Evolutionary conservation across 2,329 filamentous ascomycete species (phyloP).

Genomic region (Aureobasidium sp.): DNA sequence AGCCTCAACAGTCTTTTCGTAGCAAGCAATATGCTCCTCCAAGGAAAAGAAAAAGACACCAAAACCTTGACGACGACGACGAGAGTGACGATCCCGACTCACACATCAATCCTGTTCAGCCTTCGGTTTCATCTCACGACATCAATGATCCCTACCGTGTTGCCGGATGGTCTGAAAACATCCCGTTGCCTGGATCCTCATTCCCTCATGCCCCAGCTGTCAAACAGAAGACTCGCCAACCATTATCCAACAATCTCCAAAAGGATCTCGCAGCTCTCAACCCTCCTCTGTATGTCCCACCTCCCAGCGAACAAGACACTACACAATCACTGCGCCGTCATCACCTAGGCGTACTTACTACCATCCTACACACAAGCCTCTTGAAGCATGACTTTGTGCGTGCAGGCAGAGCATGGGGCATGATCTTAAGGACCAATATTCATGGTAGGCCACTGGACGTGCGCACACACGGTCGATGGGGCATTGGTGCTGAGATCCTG

Average conservation of each 20-base stretch:
- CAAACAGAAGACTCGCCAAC: constrained; percentile 13
- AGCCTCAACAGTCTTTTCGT: constrained; percentile 8
- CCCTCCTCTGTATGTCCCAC: constrained; percentile 30
- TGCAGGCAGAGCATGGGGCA: constrained; percentile 64
- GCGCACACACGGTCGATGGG: constrained; percentile 64
- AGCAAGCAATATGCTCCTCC: constrained; percentile 13
- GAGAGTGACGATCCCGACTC: constrained; percentile 22
- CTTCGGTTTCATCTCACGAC: constrained; percentile 16
- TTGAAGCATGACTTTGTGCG: constrained; percentile 60
- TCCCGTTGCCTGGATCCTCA: constrained; percentile 30
- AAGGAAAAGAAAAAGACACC: constrained; percentile 16
- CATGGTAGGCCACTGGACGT: constrained; percentile 55
- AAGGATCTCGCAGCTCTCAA: constrained; percentile 33
- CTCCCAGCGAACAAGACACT: constrained; percentile 15
- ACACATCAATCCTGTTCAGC: neutral
- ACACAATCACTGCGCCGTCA: constrained; percentile 32
- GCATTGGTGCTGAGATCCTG: constrained; percentile 74
- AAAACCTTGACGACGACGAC: constrained; percentile 5
- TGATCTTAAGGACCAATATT: constrained; percentile 58
- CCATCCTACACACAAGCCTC: constrained; percentile 64
- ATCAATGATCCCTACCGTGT: constrained; percentile 28
- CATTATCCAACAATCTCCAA: constrained; percentile 21
- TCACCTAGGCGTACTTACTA: constrained; percentile 59
- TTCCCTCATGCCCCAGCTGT: constrained; percentile 36
- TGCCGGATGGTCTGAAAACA: constrained; percentile 32